A percentile compares a stretch with the other conserved stretches of the same genome.
Evolutionary conservation across 768 basidiomycete genomes (phyloP).

Genomic region (Auriscalpium vulgare): DNA sequence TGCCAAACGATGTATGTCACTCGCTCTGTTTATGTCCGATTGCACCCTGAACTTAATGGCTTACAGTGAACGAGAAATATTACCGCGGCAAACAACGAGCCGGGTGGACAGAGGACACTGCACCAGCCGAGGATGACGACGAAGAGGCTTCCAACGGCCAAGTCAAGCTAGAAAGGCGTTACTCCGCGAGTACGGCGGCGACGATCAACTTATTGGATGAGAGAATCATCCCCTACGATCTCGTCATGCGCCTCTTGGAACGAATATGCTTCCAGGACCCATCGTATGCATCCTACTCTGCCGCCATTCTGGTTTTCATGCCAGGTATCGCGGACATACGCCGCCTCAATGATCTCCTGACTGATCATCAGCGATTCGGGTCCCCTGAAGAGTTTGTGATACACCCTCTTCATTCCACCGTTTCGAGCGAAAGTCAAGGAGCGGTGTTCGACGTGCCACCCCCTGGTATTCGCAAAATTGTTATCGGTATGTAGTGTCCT

Average conservation of each 20-base stretch:
- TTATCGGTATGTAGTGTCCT: conserved; percentile 57
- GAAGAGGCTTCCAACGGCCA: conserved; percentile 33
- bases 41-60: neutral
- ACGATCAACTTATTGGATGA: conserved; percentile 86
- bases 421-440: conserved; percentile 85
- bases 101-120: conserved; percentile 77
- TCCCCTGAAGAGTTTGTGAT: conserved; percentile 56
- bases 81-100: conserved; percentile 49
- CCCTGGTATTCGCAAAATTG: conserved; percentile 78
- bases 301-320: conserved; percentile 86
- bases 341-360: conserved; percentile 72
- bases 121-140: conserved; percentile 60
- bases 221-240: conserved; percentile 82
- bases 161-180: conserved; percentile 67
- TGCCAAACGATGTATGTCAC: conserved; percentile 53
- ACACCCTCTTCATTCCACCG: conserved; percentile 85
- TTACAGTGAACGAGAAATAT: conserved; percentile 53
- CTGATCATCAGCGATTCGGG: conserved; percentile 69
- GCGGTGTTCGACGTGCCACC: conserved; percentile 89
- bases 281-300: conserved; percentile 47
- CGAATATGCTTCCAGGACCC: conserved; percentile 67
- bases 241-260: conserved; percentile 80
- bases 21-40: neutral
- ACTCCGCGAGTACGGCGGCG: conserved; percentile 62
- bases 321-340: conserved; percentile 94